Percentiles rank a stretch among this genome's conserved stretches.
phyloP scores from a whole-genome alignment of 371 early-diverging fungal genomes.

The Funneliformis caledonium region DNA sequence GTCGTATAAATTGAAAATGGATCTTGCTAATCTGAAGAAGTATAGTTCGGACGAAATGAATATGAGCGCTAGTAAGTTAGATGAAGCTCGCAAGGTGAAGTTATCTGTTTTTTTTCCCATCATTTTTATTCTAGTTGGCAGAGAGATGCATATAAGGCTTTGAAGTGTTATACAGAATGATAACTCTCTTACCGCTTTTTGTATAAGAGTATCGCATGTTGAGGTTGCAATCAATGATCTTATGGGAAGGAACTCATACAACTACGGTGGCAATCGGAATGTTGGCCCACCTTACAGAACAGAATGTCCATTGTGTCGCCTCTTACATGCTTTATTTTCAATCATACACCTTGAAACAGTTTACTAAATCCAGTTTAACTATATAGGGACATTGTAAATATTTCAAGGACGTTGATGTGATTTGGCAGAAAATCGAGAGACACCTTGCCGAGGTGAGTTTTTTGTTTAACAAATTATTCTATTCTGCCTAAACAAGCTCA shows the following conservation, averaged over 20 bases:
- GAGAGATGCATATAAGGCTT: not conserved
- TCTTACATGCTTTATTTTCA: too few species aligned
- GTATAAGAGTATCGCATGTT: not conserved
- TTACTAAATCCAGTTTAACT: not conserved
- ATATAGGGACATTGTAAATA: not conserved
- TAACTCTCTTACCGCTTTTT: not conserved
- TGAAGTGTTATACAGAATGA: not conserved
- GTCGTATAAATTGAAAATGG: slow-evolving; percentile 22
- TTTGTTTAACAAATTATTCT: not conserved
- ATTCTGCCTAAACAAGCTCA: not conserved
- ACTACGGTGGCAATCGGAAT: not conserved
- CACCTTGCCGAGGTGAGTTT: slow-evolving; percentile 16
- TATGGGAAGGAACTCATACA: not conserved
- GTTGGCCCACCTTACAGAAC: too few species aligned
- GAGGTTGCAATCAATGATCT: not conserved
- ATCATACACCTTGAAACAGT: too few species aligned
- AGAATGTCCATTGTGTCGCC: too few species aligned
- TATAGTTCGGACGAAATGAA: slow-evolving; percentile 20
- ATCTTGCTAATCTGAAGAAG: slow-evolving; percentile 4
- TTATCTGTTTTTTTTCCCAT: not conserved
- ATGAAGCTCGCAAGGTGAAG: not conserved
- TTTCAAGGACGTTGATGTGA: slow-evolving; percentile 18
- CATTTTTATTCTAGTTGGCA: not conserved
- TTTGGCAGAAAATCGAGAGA: slow-evolving; percentile 29
- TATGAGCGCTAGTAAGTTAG: not conserved